Conservation (phyloP, 192 early-diverging fungal genomes). For the Rhizophagus clarus region DNA sequence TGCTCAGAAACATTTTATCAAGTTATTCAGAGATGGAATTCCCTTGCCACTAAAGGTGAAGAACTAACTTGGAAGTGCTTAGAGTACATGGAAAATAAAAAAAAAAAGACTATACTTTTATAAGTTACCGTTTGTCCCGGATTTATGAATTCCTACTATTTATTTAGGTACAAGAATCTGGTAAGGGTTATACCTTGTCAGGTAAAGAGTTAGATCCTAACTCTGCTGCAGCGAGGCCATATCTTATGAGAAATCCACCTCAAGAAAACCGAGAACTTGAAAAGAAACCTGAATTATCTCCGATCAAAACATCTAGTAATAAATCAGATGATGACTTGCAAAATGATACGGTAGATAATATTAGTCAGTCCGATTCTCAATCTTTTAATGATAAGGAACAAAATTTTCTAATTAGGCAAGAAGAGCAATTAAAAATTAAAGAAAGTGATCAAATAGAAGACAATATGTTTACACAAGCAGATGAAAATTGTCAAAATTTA, state of each 20-base stretch:
- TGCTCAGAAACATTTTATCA: slow-evolving; percentile 93
- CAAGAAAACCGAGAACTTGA: neutral
- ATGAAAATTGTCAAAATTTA: neutral
- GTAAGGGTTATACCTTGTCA: slow-evolving; percentile 79
- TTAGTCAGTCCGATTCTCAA: neutral
- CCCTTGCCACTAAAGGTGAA: slow-evolving; percentile 85
- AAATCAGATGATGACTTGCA: neutral
- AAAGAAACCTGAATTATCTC: neutral
- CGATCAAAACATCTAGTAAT: neutral
- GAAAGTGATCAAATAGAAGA: neutral
- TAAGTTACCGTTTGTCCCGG: slow-evolving; percentile 16
- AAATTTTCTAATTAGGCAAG: neutral
- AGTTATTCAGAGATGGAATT: slow-evolving; percentile 78
- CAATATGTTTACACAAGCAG: neutral
- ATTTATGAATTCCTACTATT: slow-evolving; percentile 21
- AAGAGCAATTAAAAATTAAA: slow-evolving; percentile 5
- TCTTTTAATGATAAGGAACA: neutral
- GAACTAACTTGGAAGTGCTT: slow-evolving; percentile 76
- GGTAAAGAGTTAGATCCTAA: slow-evolving; percentile 89
- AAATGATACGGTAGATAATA: neutral
- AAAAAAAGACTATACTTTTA: slow-evolving; percentile 28
- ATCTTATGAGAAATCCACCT: slow-evolving; percentile 37
- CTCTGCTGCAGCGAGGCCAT: slow-evolving; percentile 82
- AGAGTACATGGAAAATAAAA: slow-evolving; percentile 9
- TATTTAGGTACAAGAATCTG: slow-evolving; percentile 51